Evolutionary conservation across 805 yeast species (phyloP), one percentile per base, ranked within the genome.

Genomic region (Saccharomycopsis sp.): DNA sequence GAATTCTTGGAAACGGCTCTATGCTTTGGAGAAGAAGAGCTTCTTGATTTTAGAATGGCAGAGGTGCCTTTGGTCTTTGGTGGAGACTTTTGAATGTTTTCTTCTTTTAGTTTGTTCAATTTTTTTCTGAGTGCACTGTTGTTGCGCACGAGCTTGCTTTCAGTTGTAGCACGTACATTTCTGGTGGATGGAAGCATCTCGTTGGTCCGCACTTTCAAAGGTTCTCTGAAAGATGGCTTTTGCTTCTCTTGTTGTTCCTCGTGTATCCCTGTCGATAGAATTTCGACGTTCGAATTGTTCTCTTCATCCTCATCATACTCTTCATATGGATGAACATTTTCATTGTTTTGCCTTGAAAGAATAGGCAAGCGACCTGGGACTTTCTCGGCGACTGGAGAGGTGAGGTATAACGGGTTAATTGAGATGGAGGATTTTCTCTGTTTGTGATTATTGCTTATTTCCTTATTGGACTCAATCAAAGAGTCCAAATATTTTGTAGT

Each of bases 371-470:
- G n/a, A n/a, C 13, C 13, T 34, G 6, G 23, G 10, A 19, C 37
- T 20, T 17, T 34, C 7, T 20, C n/a, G 13, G 10, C 32, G 9
- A 25, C 20, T 7, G 45, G 38, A 21, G 45, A 43, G 12, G 39
- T 29, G 19, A 34, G 18, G 30, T 43, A 43, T 30, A 43, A 22
- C 13, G 49, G 49, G 34, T 46, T 46, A 3, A 46, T 46, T 1
- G 36, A 18, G 18, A 43, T 39, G 4, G 48, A 39, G 4, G 46
- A 42, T 23, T 46, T 43, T 35, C 37, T 45, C 31, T 36, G 32
- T 6, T 12, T 16, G 9, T 25, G 9, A 9, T 25, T 25, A 10
- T 25, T n/a, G n/a, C n/a, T n/a, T n/a, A n/a, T n/a, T n/a, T n/a
- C n/a, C n/a, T n/a, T n/a, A n/a, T n/a, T n/a, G n/a, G n/a, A n/a